A percentile compares a stretch with the other conserved stretches of the same genome.
Evolutionary conservation across 495 filamentous ascomycete species (phyloP).

Genomic region (Wilcoxina mikolae): DNA sequence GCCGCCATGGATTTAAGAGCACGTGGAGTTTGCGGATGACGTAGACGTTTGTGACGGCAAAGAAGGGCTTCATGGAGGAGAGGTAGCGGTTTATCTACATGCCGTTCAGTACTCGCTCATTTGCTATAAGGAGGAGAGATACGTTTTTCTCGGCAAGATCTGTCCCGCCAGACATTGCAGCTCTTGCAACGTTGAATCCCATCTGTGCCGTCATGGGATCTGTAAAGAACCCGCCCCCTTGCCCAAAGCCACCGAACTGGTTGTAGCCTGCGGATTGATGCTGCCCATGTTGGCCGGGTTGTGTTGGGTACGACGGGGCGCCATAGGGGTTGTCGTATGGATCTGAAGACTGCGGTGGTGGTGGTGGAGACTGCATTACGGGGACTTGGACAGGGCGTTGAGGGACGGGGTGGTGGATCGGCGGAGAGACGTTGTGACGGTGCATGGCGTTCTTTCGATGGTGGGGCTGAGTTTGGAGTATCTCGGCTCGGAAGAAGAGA

Average conservation of each 20-base stretch:
- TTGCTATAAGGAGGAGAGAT: slow-evolving; percentile 13
- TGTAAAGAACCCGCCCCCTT: slow-evolving; percentile 68
- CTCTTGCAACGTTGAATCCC: slow-evolving; percentile 86
- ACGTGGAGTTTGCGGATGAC: slow-evolving; percentile 71
- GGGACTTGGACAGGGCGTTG: slow-evolving; percentile 98
- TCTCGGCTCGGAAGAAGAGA: no score
- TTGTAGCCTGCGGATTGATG: slow-evolving; percentile 14
- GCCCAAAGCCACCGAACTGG: background rate
- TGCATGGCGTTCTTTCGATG: no score
- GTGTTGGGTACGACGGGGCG: slow-evolving; percentile 56
- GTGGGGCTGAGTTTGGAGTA: no score
- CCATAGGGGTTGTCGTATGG: slow-evolving; percentile 58
- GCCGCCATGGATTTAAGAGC: slow-evolving; percentile 92
- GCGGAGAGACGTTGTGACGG: slow-evolving; percentile 37
- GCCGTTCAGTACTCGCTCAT: slow-evolving; percentile 2
- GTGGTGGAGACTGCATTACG: slow-evolving; percentile 94
- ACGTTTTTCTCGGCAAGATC: slow-evolving; percentile 92
- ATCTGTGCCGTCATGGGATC: slow-evolving; percentile 85
- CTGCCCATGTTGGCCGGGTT: slow-evolving; percentile 36
- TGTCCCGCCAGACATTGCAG: slow-evolving; percentile 71
- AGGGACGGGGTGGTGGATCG: slow-evolving; percentile 93
- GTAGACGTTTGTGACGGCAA: slow-evolving; percentile 89
- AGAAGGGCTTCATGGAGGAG: slow-evolving; percentile 88
- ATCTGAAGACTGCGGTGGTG: slow-evolving; percentile 49
- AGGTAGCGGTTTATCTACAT: slow-evolving; percentile 78